Percentiles rank a stretch among this genome's conserved stretches.
phyloP scores from a whole-genome alignment of 768 basidiomycete genomes.

The Coprinellus micaceus region DNA sequence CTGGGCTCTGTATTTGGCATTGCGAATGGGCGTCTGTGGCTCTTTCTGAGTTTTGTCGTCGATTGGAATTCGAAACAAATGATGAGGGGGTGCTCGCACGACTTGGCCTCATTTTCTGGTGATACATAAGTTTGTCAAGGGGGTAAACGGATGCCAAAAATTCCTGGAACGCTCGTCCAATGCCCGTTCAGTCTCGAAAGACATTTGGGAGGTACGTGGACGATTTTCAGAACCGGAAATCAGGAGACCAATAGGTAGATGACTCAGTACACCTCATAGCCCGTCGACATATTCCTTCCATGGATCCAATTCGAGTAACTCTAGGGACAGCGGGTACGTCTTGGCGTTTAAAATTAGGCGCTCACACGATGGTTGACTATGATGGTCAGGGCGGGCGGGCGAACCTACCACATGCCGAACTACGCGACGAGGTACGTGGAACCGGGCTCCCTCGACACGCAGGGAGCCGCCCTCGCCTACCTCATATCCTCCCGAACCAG shows the following conservation, averaged over 20 bases:
- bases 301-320: constrained; percentile 37
- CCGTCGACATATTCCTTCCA: constrained; percentile 30
- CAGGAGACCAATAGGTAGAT: neutral
- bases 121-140: neutral
- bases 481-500: no score
- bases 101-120: neutral
- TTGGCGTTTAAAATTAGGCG: constrained; percentile 3
- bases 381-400: constrained; percentile 28
- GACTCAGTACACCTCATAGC: neutral
- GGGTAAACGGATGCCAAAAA: no score
- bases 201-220: neutral
- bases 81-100: neutral
- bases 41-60: neutral
- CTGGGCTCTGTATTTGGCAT: constrained; percentile 1
- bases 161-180: no score
- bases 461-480: no score
- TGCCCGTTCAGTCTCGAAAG: neutral
- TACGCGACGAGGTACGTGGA: constrained; percentile 34
- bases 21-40: neutral
- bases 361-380: neutral
- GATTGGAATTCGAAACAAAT: constrained; percentile 1
- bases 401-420: constrained; percentile 39
- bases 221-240: neutral
- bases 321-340: constrained; percentile 36
- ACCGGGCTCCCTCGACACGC: constrained; percentile 1